These are phyloP conservation scores for Albugo candida DNA, from an alignment of 352 stramenopile species.

Conservation along the genomic window DNA sequence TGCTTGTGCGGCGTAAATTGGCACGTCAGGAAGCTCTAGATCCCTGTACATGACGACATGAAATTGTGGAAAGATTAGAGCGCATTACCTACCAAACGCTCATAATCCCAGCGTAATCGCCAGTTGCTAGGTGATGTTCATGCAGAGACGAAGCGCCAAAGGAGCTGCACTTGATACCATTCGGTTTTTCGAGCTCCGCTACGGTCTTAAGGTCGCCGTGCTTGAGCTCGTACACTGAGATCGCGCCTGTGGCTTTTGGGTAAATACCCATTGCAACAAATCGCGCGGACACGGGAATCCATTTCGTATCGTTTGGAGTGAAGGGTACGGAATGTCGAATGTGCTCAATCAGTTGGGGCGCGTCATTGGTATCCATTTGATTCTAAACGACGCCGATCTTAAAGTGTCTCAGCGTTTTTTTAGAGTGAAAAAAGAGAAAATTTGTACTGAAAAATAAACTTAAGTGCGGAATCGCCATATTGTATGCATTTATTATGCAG, in stretches of 20 bases:
- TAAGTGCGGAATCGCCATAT: no score
- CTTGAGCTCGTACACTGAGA: conserved; percentile 84
- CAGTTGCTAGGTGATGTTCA: conserved; percentile 71
- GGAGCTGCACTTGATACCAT: conserved; percentile 91
- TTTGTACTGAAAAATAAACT: no score
- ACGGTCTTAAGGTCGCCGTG: conserved; percentile 65
- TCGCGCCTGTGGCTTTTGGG: conserved; percentile 80
- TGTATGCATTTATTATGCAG: no score
- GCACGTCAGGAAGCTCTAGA: conserved; percentile 50
- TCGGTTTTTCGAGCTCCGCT: conserved; percentile 48
- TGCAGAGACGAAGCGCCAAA: conserved; percentile 86
- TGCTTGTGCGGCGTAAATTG: conserved; percentile 78
- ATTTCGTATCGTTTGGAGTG: conserved; percentile 89
- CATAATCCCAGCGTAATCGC: conserved; percentile 58
- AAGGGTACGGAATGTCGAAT: conserved; percentile 82
- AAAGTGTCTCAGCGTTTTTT: no score
- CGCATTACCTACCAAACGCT: conserved; percentile 28
- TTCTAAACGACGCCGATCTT: neutral
- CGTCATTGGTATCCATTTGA: conserved; percentile 88
- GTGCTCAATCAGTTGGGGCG: conserved; percentile 95
- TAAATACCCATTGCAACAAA: conserved; percentile 89
- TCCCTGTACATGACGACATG: conserved; percentile 22
- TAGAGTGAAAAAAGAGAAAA: no score
- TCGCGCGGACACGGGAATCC: conserved; percentile 85
- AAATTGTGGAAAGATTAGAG: neutral